phyloP scores from a whole-genome alignment of 192 early-diverging fungal genomes.

The Chytriomyces sp. region DNA sequence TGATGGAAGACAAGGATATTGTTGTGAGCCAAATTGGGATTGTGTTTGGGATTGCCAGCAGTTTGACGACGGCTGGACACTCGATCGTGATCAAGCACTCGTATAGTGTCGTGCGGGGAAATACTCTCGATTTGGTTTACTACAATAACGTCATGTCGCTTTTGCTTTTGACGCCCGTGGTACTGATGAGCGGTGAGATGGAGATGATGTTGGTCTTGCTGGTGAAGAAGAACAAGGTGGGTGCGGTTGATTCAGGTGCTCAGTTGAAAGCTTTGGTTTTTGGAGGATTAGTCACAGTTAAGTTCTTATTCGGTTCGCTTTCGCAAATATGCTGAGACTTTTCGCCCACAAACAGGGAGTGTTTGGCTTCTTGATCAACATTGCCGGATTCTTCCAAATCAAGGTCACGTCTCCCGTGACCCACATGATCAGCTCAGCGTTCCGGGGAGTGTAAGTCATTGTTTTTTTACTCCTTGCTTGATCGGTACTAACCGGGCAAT shows the following conservation, averaged over 20 bases:
- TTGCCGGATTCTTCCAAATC: constrained; percentile 69
- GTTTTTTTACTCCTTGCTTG: background rate
- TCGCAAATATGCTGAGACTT: background rate
- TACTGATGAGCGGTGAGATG: constrained; percentile 54
- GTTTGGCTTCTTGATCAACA: constrained; percentile 66
- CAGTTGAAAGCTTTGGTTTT: constrained; percentile 15
- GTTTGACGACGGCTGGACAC: constrained; percentile 59
- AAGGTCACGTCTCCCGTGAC: constrained; percentile 66
- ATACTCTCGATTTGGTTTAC: constrained; percentile 63
- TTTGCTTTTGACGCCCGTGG: constrained; percentile 50
- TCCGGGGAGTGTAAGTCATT: constrained; percentile 63
- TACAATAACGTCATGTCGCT: constrained; percentile 62
- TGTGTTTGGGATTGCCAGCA: constrained; percentile 56
- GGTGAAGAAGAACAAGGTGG: background rate
- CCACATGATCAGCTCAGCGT: constrained; percentile 63
- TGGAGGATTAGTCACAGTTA: constrained; percentile 32
- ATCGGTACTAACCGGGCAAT: background rate
- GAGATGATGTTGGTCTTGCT: background rate
- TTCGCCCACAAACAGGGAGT: constrained; percentile 51
- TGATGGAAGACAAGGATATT: constrained; percentile 29
- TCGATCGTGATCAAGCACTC: constrained; percentile 67
- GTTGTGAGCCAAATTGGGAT: constrained; percentile 36
- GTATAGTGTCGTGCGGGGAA: constrained; percentile 50
- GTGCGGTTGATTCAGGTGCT: background rate
- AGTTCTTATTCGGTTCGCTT: too few species aligned